Evolutionary conservation across 2,329 filamentous ascomycete species (phyloP), one percentile per base, ranked within the genome.

Genomic region (Colletotrichum sp.): DNA sequence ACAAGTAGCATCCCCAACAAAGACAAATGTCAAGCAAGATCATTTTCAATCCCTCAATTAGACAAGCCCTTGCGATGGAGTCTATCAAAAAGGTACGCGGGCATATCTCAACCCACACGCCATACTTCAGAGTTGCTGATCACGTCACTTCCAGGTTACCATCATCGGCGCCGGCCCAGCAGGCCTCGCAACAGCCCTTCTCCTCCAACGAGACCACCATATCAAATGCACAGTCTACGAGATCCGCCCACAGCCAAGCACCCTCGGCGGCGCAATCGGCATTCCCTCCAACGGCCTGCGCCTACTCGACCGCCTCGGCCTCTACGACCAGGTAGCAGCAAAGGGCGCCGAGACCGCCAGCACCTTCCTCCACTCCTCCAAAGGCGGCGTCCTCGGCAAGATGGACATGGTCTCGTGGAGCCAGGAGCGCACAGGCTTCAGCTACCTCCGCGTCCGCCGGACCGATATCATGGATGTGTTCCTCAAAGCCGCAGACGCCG

Each of bases 121-220:
- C 39, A 49, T 49, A 6, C 18, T 49, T 1, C 18, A 49, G 3
- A 21, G 39, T n/a, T 49, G 5, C 55, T 59, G 4, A 59, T n/a
- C 28, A 9, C 13, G 2, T n/a, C 8, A 12, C 4, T 3, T n/a
- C 21, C 12, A 75, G 68, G 39, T 75, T 2, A 75, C 67, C 24
- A 68, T 75, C 28, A 64, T 75, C 30, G 68, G 73, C 10, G 63
- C 62, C 30, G 73, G 87, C 66, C 87, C 85, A 34, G 82, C 84
- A 2, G 73, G 68, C 16, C 15, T 75, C 10, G 52, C 66, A 4
- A 62, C 73, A 32, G 73, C 73, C 5, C 73, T 75, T 3, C 68
- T 44, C 49, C 63, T 66, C 26, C 63, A 36, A 55, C 69, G 39
- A n/a, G 39, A 55, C 62, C 65, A 75, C 16, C 34, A 44, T 1